phyloP scores from a whole-genome alignment of 2,329 filamentous ascomycete genomes.

The Alternaria hordeiaustralica region DNA sequence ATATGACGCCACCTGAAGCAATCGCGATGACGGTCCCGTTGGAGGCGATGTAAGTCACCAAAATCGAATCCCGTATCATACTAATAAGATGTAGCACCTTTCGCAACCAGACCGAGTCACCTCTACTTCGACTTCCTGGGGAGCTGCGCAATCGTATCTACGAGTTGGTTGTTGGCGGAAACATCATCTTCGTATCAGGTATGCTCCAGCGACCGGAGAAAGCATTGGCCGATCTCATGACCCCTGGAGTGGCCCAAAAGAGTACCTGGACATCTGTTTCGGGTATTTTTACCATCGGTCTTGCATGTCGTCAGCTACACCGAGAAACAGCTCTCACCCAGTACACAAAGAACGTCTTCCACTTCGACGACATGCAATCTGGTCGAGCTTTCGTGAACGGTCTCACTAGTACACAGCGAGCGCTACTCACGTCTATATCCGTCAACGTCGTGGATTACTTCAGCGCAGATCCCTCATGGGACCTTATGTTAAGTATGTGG shows the following conservation, averaged over 20 bases:
- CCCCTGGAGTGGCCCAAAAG: too few relatives aligned
- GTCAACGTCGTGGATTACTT: not conserved
- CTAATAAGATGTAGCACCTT: not conserved
- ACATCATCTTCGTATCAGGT: not conserved
- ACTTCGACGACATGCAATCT: not conserved
- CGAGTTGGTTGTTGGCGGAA: not conserved
- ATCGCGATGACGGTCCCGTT: not conserved
- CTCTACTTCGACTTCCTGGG: not conserved
- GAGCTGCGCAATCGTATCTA: not conserved
- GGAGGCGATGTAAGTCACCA: not conserved
- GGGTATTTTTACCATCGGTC: not conserved
- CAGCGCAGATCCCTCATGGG: too few relatives aligned
- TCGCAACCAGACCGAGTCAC: not conserved
- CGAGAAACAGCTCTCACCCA: not conserved
- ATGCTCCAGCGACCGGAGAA: too few relatives aligned
- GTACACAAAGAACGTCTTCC: not conserved
- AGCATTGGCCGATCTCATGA: too few relatives aligned
- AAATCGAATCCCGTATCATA: accelerated
- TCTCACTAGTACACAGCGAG: not conserved
- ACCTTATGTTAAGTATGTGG: too few relatives aligned
- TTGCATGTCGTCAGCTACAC: not conserved
- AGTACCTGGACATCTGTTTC: too few relatives aligned
- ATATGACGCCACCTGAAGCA: not conserved
- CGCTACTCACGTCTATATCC: not conserved
- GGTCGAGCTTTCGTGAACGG: not conserved